A percentile compares a stretch with the other conserved stretches of the same genome.
phyloP scores from a whole-genome alignment of 2,329 filamentous ascomycete species.

The Berkeleyomyces rouxiae region DNA sequence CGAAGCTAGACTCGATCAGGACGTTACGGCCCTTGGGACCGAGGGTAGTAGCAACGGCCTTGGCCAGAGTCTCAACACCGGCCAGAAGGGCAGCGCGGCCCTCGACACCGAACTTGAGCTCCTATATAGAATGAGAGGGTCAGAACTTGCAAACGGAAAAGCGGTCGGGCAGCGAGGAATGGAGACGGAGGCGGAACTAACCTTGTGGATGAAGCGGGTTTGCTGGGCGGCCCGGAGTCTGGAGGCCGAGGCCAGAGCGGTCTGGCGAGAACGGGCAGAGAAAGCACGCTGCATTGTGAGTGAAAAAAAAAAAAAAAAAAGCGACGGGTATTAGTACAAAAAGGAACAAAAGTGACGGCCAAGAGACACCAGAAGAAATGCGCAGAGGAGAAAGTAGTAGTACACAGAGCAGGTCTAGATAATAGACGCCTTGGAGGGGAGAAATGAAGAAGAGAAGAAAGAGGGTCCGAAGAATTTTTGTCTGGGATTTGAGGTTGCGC shows the following conservation, averaged over 20 bases:
- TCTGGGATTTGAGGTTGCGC: conserved; percentile 2
- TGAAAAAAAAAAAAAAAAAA: conserved; percentile 18
- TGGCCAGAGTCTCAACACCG: conserved; percentile 93
- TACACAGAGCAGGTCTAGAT: conserved; percentile 11
- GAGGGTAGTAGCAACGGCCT: conserved; percentile 86
- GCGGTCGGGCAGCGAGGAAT: background rate
- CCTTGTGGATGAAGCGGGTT: conserved; percentile 95
- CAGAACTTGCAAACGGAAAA: background rate
- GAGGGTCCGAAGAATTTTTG: conserved; percentile 12
- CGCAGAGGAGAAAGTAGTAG: conserved; percentile 3
- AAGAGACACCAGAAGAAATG: background rate
- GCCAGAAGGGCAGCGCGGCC: conserved; percentile 73
- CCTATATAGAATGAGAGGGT: conserved; percentile 34
- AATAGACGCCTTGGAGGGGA: conserved; percentile 6
- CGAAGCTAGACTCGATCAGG: conserved; percentile 94
- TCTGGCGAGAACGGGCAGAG: conserved; percentile 61
- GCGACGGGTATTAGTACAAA: conserved; percentile 10
- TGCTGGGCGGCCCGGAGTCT: conserved; percentile 59
- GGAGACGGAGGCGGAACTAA: conserved; percentile 24
- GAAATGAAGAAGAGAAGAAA: conserved; percentile 9
- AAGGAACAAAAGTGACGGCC: conserved; percentile 15
- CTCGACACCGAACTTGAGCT: conserved; percentile 97
- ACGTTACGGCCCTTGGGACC: conserved; percentile 98
- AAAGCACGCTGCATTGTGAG: conserved; percentile 87
- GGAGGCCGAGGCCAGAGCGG: conserved; percentile 56